Evolutionary conservation across 2,329 filamentous ascomycete species (phyloP).

Genomic region (Dichotomopilus funicola): DNA sequence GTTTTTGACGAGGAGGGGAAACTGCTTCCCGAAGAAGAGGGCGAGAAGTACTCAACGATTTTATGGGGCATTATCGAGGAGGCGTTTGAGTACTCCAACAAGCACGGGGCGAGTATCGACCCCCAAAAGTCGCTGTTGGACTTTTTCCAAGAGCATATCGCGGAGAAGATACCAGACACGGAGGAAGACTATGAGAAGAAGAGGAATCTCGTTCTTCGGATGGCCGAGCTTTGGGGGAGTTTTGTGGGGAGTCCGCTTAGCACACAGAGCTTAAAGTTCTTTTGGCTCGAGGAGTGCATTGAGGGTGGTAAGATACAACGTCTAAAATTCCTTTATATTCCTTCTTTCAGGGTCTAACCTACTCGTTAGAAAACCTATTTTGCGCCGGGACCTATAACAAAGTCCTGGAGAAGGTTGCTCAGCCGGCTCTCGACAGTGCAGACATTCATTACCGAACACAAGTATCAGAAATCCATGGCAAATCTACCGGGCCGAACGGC

Average conservation of each 20-base stretch:
- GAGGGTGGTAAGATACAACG: conserved; percentile 52
- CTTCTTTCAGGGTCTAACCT: background rate
- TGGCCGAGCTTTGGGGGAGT: conserved; percentile 61
- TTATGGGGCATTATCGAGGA: conserved; percentile 64
- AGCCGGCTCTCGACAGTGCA: conserved; percentile 49
- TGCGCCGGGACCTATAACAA: conserved; percentile 54
- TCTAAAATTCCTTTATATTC: background rate
- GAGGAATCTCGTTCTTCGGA: conserved; percentile 41
- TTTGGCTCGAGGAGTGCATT: conserved; percentile 73
- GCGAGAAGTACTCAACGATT: conserved; percentile 42
- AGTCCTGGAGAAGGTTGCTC: conserved; percentile 52
- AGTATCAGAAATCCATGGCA: conserved; percentile 39
- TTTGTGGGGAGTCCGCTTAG: conserved; percentile 61
- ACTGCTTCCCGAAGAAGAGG: conserved; percentile 40
- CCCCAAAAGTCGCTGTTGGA: conserved; percentile 44
- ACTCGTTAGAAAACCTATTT: conserved; percentile 48
- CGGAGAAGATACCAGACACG: conserved; percentile 41
- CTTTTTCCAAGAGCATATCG: conserved; percentile 44
- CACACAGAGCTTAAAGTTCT: conserved; percentile 65
- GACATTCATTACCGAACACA: conserved; percentile 46
- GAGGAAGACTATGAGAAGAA: conserved; percentile 35
- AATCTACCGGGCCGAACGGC: conserved; percentile 20
- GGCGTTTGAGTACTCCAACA: conserved; percentile 61
- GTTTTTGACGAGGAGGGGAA: conserved; percentile 52
- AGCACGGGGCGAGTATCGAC: conserved; percentile 43